These are phyloP conservation scores for Xylaria sp. DNA, from an alignment of 2,329 filamentous ascomycete species.

Conservation along the genomic window DNA sequence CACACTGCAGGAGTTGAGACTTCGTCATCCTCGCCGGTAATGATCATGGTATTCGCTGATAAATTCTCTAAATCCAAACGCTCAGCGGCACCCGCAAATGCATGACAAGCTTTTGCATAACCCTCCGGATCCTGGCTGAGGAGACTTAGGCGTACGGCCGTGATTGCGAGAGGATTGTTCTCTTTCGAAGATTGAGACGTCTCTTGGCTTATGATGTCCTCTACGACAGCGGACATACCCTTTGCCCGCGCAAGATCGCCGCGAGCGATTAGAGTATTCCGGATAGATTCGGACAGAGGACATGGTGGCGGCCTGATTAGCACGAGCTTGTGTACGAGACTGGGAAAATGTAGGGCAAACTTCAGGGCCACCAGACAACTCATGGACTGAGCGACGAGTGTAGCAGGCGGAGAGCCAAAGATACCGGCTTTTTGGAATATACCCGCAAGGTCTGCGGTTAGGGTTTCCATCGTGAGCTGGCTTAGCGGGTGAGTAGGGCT, in stretches of 20 bases:
- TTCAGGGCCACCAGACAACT: constrained; percentile 29
- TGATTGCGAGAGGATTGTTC: constrained; percentile 20
- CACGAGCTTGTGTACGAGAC: constrained; percentile 18
- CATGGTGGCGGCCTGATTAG: constrained; percentile 17
- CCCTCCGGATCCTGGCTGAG: constrained; percentile 34
- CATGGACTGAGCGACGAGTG: constrained; percentile 30
- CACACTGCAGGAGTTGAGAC: constrained; percentile 13
- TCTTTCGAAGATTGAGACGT: constrained; percentile 1
- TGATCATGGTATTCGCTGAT: constrained; percentile 20
- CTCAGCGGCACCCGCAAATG: constrained; percentile 5
- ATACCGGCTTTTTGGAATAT: constrained; percentile 20
- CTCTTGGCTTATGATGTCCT: background rate
- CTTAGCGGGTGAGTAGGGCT: constrained; percentile 33
- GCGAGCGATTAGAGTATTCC: background rate
- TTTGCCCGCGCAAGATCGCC: constrained; percentile 8
- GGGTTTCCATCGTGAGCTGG: constrained; percentile 27
- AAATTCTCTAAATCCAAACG: constrained; percentile 18
- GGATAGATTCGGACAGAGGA: constrained; percentile 1
- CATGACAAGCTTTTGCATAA: constrained; percentile 32
- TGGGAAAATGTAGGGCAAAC: constrained; percentile 19
- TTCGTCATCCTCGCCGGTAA: constrained; percentile 23
- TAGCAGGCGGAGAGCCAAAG: constrained; percentile 18
- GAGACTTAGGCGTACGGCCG: constrained; percentile 23
- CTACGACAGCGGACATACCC: constrained; percentile 23
- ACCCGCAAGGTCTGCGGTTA: constrained; percentile 22